Evolutionary conservation across 192 early-diverging fungal species (phyloP).

Genomic region (Umbelopsis vinacea): DNA sequence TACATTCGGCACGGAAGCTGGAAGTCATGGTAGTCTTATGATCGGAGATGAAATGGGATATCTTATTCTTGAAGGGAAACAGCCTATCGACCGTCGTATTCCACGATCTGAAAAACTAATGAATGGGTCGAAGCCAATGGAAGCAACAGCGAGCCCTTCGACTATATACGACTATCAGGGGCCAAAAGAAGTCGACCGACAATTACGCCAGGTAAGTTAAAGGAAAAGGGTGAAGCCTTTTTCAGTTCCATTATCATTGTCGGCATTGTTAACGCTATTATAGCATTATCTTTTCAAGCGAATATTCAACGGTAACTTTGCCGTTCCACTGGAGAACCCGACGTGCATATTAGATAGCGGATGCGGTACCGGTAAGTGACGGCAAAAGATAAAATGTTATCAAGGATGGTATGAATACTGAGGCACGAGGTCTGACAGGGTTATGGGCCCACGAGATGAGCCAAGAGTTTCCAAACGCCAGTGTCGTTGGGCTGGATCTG

Average conservation of each 20-base stretch:
- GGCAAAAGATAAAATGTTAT: neutral
- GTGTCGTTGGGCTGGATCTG: constrained; percentile 54
- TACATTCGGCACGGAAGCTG: neutral
- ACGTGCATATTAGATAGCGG: constrained; percentile 29
- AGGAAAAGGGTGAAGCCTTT: neutral
- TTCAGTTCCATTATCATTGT: neutral
- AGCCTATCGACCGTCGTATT: neutral
- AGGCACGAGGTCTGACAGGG: constrained; percentile 5
- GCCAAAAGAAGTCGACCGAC: neutral
- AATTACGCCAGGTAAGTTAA: neutral
- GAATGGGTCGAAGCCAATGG: too few relatives aligned
- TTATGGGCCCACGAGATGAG: constrained; percentile 52
- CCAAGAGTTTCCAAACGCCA: constrained; percentile 46
- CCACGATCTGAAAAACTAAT: neutral
- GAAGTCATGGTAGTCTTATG: neutral
- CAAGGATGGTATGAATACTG: neutral
- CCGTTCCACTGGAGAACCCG: constrained; percentile 1
- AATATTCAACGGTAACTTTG: constrained; percentile 30
- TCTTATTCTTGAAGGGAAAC: neutral
- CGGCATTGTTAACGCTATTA: neutral
- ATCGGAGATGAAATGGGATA: constrained; percentile 11
- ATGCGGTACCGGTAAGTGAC: constrained; percentile 26
- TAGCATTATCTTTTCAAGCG: constrained; percentile 38
- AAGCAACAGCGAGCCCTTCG: too few relatives aligned
- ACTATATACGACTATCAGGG: constrained; percentile 1